Base-by-base conservation (phyloP, 2,329 filamentous ascomycete genomes). In the Pestalotiopsis sp. region DNA sequence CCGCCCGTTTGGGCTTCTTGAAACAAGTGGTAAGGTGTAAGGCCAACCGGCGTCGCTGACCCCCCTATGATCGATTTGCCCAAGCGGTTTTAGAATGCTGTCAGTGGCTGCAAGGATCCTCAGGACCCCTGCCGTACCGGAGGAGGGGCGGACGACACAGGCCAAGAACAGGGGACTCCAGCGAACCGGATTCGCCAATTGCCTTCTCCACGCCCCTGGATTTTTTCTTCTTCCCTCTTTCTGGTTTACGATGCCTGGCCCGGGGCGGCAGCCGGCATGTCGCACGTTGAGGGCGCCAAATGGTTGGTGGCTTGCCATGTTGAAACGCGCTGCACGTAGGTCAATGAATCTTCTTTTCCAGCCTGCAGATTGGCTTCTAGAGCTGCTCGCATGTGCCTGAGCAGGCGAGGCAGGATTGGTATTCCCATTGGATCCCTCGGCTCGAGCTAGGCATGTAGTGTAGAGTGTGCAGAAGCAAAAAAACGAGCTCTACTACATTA, bases 61-160 rank as follows among this genome's bases (percentile, higher is more conserved):
- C 27, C 57, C 57, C 23, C 23, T 23, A 59, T 14, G 57, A 59
- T 27, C 20, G 57, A 52, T 52, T 52, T 52, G n/a, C 64, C 27
- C 57, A 17, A 58, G 64, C 49, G 45, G 64, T 66, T 66, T 66
- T 58, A 58, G 36, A 39, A 66, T 59, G 64, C 64, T 66, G 64
- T 66, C 45, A 66, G 45, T 57, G 41, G 64, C 45, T 38, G 13
- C 64, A 56, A 17, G 41, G 27, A 38, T 11, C 64, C 41, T n/a
- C 20, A 13, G 17, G 23, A 56, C 38, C 38, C 39, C 12, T 27
- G 62, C 39, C 62, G 49, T 9, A 36, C 52, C 64, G 45, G 36
- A 31, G 36, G 64, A 66, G 64, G 64, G 64, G 49, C 31, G 7
- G 20, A 36, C 41, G 20, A 17, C 52, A 38, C 64, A n/a, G 49